phyloP scores from a whole-genome alignment of 306 rosid genomes.

The Malus domestica region ASM211411v1 NC_041797.1:779001-779500 shows the following conservation, averaged over 20 bases:
- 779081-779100: no score
- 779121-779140: background rate
- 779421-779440: background rate
- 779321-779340: background rate
- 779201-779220: background rate
- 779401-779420: background rate
- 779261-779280: slow-evolving; percentile 13
- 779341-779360: background rate
- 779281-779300: slow-evolving; percentile 21
- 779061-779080: no score
- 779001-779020: no score
- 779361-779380: slow-evolving; percentile 6
- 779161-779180: slow-evolving; percentile 20
- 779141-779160: background rate
- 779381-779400: slow-evolving; percentile 8
- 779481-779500: background rate
- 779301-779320: slow-evolving; percentile 8
- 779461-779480: background rate
- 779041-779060: no score
- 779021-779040: no score
- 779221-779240: background rate
- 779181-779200: slow-evolving; percentile 15
- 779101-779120: no score
- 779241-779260: slow-evolving; percentile 2
- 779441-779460: background rate